phyloP scores from a whole-genome alignment of 192 early-diverging fungal genomes.

The Glomus cerebriforme region DNA sequence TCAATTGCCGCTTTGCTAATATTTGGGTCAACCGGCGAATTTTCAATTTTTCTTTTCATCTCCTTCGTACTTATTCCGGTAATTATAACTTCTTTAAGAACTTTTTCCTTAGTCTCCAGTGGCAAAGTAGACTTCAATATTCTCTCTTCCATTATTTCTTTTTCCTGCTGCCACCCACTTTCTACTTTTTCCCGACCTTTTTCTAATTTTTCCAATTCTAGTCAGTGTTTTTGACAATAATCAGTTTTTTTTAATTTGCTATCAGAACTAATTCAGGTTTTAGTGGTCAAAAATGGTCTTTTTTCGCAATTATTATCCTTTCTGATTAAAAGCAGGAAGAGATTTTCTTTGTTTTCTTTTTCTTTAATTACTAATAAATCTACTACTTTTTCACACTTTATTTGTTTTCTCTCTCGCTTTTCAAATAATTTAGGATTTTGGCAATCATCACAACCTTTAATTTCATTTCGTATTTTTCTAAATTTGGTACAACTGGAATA shows the following conservation, averaged over 20 bases:
- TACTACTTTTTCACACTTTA: conserved; percentile 22
- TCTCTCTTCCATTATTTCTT: conserved; percentile 10
- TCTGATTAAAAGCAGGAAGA: conserved; percentile 13
- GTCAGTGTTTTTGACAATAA: conserved; percentile 16
- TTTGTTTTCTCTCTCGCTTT: conserved; percentile 8
- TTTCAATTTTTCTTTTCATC: conserved; percentile 4
- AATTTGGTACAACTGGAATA: background rate
- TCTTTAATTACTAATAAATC: conserved; percentile 20
- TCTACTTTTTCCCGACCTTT: background rate
- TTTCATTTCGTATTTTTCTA: conserved; percentile 6
- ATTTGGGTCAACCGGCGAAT: conserved; percentile 16
- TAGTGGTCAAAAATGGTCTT: background rate
- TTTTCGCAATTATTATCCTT: conserved; percentile 25
- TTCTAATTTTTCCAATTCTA: conserved; percentile 26
- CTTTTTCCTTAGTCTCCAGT: conserved; percentile 18
- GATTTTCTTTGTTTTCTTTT: conserved; percentile 19
- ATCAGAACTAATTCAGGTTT: conserved; percentile 25
- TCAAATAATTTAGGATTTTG: conserved; percentile 14
- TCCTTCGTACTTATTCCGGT: conserved; percentile 22
- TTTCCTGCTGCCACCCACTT: background rate
- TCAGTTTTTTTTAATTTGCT: conserved; percentile 23
- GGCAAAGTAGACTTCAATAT: conserved; percentile 26
- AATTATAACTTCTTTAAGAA: conserved; percentile 16
- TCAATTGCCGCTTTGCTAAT: conserved; percentile 17
- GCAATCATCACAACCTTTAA: background rate